Evolutionary conservation across 805 yeast species (phyloP).

Genomic region (Candida saitoana): DNA sequence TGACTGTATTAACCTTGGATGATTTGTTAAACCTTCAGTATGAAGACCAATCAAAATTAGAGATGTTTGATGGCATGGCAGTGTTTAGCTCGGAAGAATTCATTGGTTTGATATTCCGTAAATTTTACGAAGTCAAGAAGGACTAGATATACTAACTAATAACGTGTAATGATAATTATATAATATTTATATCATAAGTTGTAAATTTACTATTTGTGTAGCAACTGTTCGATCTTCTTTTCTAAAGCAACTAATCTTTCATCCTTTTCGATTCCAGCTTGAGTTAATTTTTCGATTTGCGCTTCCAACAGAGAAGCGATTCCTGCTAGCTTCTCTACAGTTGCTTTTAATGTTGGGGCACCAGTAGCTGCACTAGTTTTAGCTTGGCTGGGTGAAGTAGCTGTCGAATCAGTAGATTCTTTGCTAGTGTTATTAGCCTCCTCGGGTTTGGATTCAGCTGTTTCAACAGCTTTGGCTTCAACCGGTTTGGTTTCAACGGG

Average conservation of each 20-base stretch:
- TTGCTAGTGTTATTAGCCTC: slow-evolving; percentile 6
- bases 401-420: slow-evolving; percentile 4
- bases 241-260: slow-evolving; percentile 56
- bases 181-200: background rate
- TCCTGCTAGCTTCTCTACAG: slow-evolving; percentile 61
- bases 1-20: slow-evolving; percentile 59
- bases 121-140: slow-evolving; percentile 59
- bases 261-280: slow-evolving; percentile 61
- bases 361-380: slow-evolving; percentile 22
- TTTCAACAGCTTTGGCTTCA: slow-evolving; percentile 4
- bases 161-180: slow-evolving; percentile 3
- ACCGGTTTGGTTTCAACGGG: slow-evolving; percentile 6
- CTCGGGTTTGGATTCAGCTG: slow-evolving; percentile 7
- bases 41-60: slow-evolving; percentile 52
- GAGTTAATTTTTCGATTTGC: slow-evolving; percentile 48
- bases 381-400: slow-evolving; percentile 6
- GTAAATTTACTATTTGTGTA: slow-evolving; percentile 30
- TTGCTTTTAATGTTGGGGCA: slow-evolving; percentile 65
- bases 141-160: slow-evolving; percentile 12
- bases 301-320: slow-evolving; percentile 56
- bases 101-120: slow-evolving; percentile 65
- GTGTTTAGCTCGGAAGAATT: slow-evolving; percentile 65
- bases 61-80: slow-evolving; percentile 64
- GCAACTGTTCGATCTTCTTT: slow-evolving; percentile 53
- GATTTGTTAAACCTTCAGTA: slow-evolving; percentile 71